Conservation (phyloP, 2,329 filamentous ascomycete species). For the Hypoxylon sp. region DNA sequence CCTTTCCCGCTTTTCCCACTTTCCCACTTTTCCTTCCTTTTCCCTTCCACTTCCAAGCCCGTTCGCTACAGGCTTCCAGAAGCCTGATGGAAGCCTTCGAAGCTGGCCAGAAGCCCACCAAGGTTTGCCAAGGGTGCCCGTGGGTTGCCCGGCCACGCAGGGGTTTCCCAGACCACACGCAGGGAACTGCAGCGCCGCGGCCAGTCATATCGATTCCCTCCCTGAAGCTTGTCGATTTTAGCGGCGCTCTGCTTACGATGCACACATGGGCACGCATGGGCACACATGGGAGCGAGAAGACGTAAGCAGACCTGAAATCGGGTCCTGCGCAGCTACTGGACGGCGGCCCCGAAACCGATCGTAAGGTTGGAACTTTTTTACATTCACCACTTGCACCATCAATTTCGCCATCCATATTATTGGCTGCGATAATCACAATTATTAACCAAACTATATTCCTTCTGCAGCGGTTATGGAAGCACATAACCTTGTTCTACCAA, state of each 20-base stretch:
- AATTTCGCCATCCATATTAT: constrained; percentile 41
- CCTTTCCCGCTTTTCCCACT: constrained; percentile 41
- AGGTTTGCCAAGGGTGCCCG: constrained; percentile 36
- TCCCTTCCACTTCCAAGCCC: constrained; percentile 27
- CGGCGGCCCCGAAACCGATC: constrained; percentile 50
- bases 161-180: constrained; percentile 45
- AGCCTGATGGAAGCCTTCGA: constrained; percentile 53
- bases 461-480: constrained; percentile 18
- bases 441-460: constrained; percentile 24
- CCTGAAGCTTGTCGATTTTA: constrained; percentile 42
- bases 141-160: constrained; percentile 48
- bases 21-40: constrained; percentile 37
- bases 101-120: constrained; percentile 47
- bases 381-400: constrained; percentile 35
- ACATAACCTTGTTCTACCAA: constrained; percentile 14
- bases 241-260: constrained; percentile 52
- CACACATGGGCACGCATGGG: constrained; percentile 37
- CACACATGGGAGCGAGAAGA: constrained; percentile 39
- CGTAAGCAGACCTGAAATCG: constrained; percentile 49
- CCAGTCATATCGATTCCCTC: constrained; percentile 47
- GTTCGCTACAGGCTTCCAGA: constrained; percentile 54
- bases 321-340: constrained; percentile 45
- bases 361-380: constrained; percentile 34
- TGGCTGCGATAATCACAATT: constrained; percentile 37
- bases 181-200: constrained; percentile 40